These are phyloP conservation scores for Pichia nakasei DNA, from an alignment of 805 yeast genomes.

Conservation along the genomic window DNA sequence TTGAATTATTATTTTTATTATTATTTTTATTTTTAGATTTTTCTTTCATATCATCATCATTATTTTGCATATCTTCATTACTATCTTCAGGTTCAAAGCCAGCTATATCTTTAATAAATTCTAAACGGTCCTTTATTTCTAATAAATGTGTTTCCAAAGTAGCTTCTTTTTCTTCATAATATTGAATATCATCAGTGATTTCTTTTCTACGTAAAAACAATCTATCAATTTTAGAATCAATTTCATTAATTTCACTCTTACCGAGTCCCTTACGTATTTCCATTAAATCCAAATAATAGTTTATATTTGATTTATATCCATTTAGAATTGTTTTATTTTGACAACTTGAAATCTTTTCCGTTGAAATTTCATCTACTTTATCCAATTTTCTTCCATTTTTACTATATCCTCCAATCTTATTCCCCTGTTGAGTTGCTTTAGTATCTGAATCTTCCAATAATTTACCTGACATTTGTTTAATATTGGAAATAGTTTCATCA, in stretches of 20 bases:
- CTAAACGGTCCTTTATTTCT: conserved; percentile 36
- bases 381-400: neutral
- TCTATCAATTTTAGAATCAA: conserved; percentile 48
- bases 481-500: conserved; percentile 32
- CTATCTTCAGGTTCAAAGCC: conserved; percentile 17
- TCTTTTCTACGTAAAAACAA: conserved; percentile 42
- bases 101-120: conserved; percentile 33
- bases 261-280: conserved; percentile 59
- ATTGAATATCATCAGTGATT: conserved; percentile 51
- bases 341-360: conserved; percentile 33
- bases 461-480: conserved; percentile 3
- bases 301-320: conserved; percentile 31
- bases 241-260: conserved; percentile 53
- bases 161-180: conserved; percentile 53
- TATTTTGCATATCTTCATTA: neutral
- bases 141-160: conserved; percentile 40
- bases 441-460: neutral
- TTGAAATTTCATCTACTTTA: conserved; percentile 29
- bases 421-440: conserved; percentile 5
- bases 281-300: conserved; percentile 41
- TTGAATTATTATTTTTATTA: neutral
- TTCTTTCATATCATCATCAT: neutral
- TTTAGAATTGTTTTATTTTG: conserved; percentile 30
- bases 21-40: conserved; percentile 1
- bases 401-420: neutral